Base-by-base conservation (phyloP, 179 eudicot species). In the Heliamphora pulchella region DNA sequence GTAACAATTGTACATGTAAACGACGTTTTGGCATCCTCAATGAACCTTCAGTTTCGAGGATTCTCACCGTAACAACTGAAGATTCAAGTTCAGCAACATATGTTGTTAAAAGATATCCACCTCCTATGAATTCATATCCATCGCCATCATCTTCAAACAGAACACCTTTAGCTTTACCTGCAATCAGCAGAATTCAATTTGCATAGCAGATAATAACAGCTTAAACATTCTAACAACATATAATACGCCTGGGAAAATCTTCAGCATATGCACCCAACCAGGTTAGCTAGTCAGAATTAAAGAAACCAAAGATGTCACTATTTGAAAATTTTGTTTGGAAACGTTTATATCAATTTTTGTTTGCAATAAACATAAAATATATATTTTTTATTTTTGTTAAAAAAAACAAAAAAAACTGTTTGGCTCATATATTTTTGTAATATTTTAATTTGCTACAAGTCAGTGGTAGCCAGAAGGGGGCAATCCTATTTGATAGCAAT, bases 121-220 rank as follows among this genome's bases (percentile, higher is more conserved):
- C 94, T 84, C 72, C 85, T 5, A 84, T 90, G 89, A 91, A 96
- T 73, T 85, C 97, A 82, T 92, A 96, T 55, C 99, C 99, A 86
- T 96, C 99, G 74, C 98, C 99, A 81, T 91, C 94, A 85, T 96
- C 99, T 88, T 96, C 99, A 82, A 87, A 96, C 53, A 92, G 91
- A 76, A 91, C 80, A 53, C 99, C 99, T 86, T 89, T 87, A 81
- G 98, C 98, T 86, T 91, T 94, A 46, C 99, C 99, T 93, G 91
- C 80, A 83, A 81, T 81, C 65, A 43, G 61, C 46, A 53, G 71
- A 77, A 70, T 11, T 31, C 73, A 83, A 53, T 15, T 2, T 78
- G 48, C 10, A 83, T 7, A 57, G 78, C 62, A 71, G 81, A 63
- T 76, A 44, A 58, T 61, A 31, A 31, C 31, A 77, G 75, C 65